Conservation (phyloP, 2,329 filamentous ascomycete genomes). For the Chaetomiaceae sp. region DNA sequence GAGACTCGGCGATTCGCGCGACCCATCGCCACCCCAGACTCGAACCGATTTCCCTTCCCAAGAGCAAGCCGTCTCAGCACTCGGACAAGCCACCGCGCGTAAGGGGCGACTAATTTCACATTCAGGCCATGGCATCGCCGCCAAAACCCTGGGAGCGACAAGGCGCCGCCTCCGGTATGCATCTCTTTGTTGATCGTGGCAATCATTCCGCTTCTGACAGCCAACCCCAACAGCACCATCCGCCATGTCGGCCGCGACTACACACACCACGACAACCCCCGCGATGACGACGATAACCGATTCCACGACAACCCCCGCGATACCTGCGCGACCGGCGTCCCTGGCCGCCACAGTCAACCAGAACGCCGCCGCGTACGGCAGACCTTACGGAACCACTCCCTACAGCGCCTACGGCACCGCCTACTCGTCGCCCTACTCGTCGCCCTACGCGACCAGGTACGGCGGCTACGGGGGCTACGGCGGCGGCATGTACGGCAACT, state of each 20-base stretch:
- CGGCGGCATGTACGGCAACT: slow-evolving; percentile 19
- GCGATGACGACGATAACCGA: slow-evolving; percentile 36
- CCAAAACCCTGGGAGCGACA: slow-evolving; percentile 96
- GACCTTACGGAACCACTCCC: slow-evolving; percentile 33
- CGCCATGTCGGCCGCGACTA: slow-evolving; percentile 17
- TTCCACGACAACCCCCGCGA: slow-evolving; percentile 52
- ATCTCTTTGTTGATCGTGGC: slow-evolving; percentile 2
- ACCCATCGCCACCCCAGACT: slow-evolving; percentile 12
- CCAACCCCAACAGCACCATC: slow-evolving; percentile 17
- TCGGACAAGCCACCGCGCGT: neutral
- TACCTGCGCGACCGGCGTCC: slow-evolving; percentile 75
- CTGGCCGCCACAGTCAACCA: slow-evolving; percentile 77
- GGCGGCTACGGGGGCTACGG: slow-evolving; percentile 27
- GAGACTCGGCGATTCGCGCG: no score
- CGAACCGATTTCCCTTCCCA: slow-evolving; percentile 10
- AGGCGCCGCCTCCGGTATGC: slow-evolving; percentile 52
- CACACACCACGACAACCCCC: slow-evolving; percentile 36
- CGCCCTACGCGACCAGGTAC: slow-evolving; percentile 31
- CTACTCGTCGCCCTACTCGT: slow-evolving; percentile 48
- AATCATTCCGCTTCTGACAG: slow-evolving; percentile 16
- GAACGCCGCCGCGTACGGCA: slow-evolving; percentile 77
- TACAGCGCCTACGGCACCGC: slow-evolving; percentile 33
- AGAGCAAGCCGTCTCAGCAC: slow-evolving; percentile 1
- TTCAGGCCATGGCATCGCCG: slow-evolving; percentile 62
- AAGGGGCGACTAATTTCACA: neutral